phyloP scores from a whole-genome alignment of 2,329 filamentous ascomycete genomes.

The Geosmithia flava region DNA sequence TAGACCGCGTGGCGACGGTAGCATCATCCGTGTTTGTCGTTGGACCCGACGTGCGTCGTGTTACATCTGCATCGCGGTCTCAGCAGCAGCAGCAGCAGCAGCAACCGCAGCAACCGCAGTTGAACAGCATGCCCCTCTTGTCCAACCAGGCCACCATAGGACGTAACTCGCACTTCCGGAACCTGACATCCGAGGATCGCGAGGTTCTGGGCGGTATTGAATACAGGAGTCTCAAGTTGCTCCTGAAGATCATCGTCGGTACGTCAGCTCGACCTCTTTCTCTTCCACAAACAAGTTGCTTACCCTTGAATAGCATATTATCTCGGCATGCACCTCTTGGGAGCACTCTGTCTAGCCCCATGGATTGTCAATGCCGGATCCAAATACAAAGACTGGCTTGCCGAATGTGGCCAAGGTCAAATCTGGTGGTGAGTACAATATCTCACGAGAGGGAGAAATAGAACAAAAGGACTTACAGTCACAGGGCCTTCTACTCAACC shows the following conservation, averaged over 20 bases:
- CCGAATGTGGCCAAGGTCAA: constrained; percentile 22
- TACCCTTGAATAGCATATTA: constrained; percentile 23
- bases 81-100: constrained; percentile 3
- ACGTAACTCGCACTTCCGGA: constrained; percentile 31
- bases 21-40: constrained; percentile 27
- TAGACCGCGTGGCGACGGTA: constrained; percentile 18
- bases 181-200: constrained; percentile 24
- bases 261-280: constrained; percentile 5
- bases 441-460: neutral
- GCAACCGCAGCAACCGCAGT: neutral
- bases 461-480: neutral
- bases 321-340: constrained; percentile 30
- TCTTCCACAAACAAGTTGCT: too few species aligned
- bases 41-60: constrained; percentile 8
- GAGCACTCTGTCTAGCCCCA: constrained; percentile 30
- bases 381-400: constrained; percentile 27
- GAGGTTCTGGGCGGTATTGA: constrained; percentile 38
- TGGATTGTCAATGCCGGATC: constrained; percentile 29
- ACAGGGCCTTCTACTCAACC: constrained; percentile 33
- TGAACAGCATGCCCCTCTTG: constrained; percentile 21
- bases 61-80: neutral
- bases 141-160: constrained; percentile 29
- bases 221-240: constrained; percentile 33
- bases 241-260: constrained; percentile 32
- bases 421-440: constrained; percentile 32